Evolutionary conservation across 306 rosid species (phyloP).

Genomic region (Vigna hirtella): DNA sequence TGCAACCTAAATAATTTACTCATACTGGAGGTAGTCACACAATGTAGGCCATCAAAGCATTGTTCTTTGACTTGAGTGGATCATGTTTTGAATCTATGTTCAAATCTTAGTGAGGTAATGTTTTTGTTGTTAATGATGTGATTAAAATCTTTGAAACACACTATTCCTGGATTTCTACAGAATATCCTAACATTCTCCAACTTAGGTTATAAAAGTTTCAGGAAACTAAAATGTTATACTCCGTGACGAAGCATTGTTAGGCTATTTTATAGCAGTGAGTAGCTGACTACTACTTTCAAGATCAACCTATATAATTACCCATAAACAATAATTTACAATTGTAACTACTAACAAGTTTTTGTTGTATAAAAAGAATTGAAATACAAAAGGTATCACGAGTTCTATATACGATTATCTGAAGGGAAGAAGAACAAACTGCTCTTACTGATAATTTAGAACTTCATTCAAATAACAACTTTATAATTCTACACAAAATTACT

Average conservation of each 20-base stretch:
- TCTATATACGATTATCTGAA: background rate
- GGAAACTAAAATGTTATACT: background rate
- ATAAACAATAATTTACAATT: background rate
- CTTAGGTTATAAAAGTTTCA: background rate
- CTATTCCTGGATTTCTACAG: conserved; percentile 13
- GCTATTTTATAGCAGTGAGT: conserved; percentile 34
- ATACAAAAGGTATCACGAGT: background rate
- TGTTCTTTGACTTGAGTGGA: conserved; percentile 10
- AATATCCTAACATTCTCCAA: background rate
- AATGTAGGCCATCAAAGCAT: conserved; percentile 25
- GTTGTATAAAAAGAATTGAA: background rate
- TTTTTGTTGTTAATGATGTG: background rate
- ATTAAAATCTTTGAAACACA: conserved; percentile 13
- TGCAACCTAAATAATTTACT: conserved; percentile 7
- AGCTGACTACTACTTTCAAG: conserved; percentile 21
- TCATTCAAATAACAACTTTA: background rate
- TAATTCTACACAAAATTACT: conserved; percentile 2
- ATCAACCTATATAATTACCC: conserved; percentile 7
- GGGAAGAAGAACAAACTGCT: background rate
- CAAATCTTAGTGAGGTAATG: background rate
- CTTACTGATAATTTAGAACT: conserved; percentile 1
- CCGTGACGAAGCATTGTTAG: background rate
- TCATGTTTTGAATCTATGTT: conserved; percentile 14
- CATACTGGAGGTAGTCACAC: background rate
- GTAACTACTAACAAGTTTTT: conserved; percentile 15